Evolutionary conservation across 2,329 filamentous ascomycete species (phyloP), one percentile per base, ranked within the genome.

Genomic region (Aspergillus latus): DNA sequence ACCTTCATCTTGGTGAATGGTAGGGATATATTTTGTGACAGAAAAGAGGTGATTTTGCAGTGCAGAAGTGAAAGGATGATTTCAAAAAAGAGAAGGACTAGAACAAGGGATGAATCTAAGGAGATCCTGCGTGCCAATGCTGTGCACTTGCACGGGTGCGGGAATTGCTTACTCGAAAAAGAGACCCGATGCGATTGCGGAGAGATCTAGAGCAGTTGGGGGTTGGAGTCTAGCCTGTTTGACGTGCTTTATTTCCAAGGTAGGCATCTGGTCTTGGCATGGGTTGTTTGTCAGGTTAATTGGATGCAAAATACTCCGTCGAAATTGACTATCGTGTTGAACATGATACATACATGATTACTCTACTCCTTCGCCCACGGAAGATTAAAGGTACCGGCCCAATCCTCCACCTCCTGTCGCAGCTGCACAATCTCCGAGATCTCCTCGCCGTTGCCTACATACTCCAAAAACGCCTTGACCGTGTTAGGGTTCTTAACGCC

Each of bases 401-500:
- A 99, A 47, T 81, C 80, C 52, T 92, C 84, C 70, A 99, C 94
- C 82, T 97, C 93, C 79, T 91, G 88, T 79, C 87, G 88, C 73
- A 97, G 82, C 65, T 84, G 84, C 71, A 89, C 88, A 79, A 99
- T 93, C 80, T 93, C 89, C 49, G 85, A 78, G 56, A 96, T 83
- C 73, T 90, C 85, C 65, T 93, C 92, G 63, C 83, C 80, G 85
- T 90, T 75, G 50, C 89, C 86, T 53, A 96, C 88, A 82, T 90
- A 93, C 69, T 87, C 87, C 81, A 92, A 90, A 87, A 97, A 97
- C 79, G 97, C 94, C 86, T 97, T 97, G 74, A 96, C 88, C 83
- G 93, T 97, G 84, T 96, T 96, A 65, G 90, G 91, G 78, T 94
- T 90, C 86, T 97, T 97, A 72, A 91, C 92, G 30, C 97, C 85